Conservation (phyloP, 2,329 filamentous ascomycete species). For the Penicillium sp. region DNA sequence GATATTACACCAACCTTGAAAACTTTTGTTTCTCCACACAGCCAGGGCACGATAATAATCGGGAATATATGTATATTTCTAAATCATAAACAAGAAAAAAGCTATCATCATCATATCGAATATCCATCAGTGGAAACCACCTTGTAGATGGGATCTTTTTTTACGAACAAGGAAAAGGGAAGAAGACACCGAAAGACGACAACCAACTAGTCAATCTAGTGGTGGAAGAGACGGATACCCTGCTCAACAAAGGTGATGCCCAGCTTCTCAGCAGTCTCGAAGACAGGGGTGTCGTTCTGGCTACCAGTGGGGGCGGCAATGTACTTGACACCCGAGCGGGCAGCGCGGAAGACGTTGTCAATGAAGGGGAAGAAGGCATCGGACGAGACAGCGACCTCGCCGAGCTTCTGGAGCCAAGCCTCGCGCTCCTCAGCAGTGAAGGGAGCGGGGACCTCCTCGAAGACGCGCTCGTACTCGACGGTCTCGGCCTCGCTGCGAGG, state of each 20-base stretch:
- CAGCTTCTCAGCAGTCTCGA: conserved; percentile 87
- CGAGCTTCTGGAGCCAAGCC: conserved; percentile 80
- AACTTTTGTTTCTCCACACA: too few relatives aligned
- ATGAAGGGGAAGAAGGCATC: conserved; percentile 99
- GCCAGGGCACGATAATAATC: neutral
- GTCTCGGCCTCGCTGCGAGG: conserved; percentile 82
- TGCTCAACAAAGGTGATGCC: conserved; percentile 96
- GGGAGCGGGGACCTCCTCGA: conserved; percentile 80
- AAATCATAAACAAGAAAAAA: conserved; percentile 26
- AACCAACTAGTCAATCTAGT: conserved; percentile 58
- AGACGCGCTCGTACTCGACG: conserved; percentile 82
- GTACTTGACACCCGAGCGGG: conserved; percentile 89
- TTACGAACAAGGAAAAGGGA: conserved; percentile 11
- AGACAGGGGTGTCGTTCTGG: conserved; percentile 50
- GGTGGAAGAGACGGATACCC: conserved; percentile 90
- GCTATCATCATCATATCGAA: conserved; percentile 28
- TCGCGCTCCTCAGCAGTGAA: conserved; percentile 85
- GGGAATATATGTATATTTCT: conserved; percentile 18
- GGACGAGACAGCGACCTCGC: conserved; percentile 77
- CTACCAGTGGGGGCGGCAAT: conserved; percentile 88
- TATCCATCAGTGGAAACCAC: conserved; percentile 10
- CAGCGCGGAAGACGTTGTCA: conserved; percentile 93
- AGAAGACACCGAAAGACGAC: conserved; percentile 3
- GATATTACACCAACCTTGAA: neutral
- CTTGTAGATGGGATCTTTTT: conserved; percentile 10